Evolutionary conservation across 2,329 filamentous ascomycete genomes (phyloP), one percentile per base, ranked within the genome.

Genomic region (Diaporthe batatas): DNA sequence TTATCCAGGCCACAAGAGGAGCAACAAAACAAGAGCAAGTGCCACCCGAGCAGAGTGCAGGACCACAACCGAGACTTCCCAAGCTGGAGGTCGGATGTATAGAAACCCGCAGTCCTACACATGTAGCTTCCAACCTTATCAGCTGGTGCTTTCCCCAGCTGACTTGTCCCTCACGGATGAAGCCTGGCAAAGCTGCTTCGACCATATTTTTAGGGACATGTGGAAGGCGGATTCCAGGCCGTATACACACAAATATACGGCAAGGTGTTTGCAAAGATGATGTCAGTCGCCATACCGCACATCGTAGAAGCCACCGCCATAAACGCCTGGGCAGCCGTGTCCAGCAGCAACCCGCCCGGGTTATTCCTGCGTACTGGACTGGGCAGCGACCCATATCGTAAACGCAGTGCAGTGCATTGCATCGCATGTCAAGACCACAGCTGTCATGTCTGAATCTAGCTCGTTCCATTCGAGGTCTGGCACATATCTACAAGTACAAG

Each of bases 401-500:
- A 18, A n/a, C 14, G 18, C 23, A 62, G 32, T 29, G 2, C 21
- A 39, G 3, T 25, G 32, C n/a, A 49, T 10, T n/a, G 2, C 29
- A 39, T 3, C 21, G 32, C n/a, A 49, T n/a, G 8, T 21, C 36
- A 32, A 53, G 32, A 29, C 6, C n/a, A 51, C 47, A 67, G n/a
- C 4, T 21, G 12, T 25, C 2, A 21, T 53, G 21, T 39, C 18
- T 34, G 62, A 53, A 36, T 53, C n/a, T 53, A 39, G 32, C 7
- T 32, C 47, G 18, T 29, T 70, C 36, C 55, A 44, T 34, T 47
- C 39, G 25, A 32, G 2, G 16, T 57, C 42, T 36, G 55, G 49
- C 58, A 42, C 44, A 29, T 57, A 64, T 76, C 71, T 77, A 76
- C 72, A 76, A 72, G 70, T 77, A 76, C 72, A 76, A 73, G 70